phyloP scores from a whole-genome alignment of 2,329 filamentous ascomycete genomes.

The Conoideocrella luteorostrata region DNA sequence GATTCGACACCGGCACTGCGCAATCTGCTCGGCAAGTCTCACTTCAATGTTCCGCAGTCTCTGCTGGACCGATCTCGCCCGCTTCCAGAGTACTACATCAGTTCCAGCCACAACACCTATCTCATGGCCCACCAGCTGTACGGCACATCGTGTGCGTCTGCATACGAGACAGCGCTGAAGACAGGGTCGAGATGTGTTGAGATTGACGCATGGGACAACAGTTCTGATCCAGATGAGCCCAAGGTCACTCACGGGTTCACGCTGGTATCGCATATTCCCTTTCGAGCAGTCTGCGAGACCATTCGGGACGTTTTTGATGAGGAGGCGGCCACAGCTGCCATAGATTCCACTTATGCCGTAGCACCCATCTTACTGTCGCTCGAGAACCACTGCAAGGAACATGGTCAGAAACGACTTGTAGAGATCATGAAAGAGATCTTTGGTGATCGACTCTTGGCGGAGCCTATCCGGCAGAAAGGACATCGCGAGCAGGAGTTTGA shows the following conservation, averaged over 20 bases:
- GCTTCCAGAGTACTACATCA: conserved; percentile 65
- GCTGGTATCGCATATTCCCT: conserved; percentile 58
- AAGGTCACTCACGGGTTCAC: conserved; percentile 68
- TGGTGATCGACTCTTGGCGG: conserved; percentile 52
- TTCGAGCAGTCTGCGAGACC: conserved; percentile 58
- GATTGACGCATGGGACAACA: conserved; percentile 66
- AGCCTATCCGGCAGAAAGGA: conserved; percentile 49
- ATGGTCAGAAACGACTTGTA: conserved; percentile 55
- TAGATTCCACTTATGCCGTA: conserved; percentile 30
- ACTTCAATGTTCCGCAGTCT: conserved; percentile 49
- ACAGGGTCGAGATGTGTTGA: conserved; percentile 65
- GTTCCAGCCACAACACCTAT: conserved; percentile 69
- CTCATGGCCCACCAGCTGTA: conserved; percentile 63
- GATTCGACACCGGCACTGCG: conserved; percentile 39
- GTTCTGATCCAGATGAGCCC: conserved; percentile 53
- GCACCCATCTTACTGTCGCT: conserved; percentile 59
- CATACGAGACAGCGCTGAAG: conserved; percentile 56
- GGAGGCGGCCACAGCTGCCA: conserved; percentile 39
- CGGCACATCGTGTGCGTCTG: conserved; percentile 54
- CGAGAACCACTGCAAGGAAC: conserved; percentile 58
- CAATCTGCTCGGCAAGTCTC: conserved; percentile 47
- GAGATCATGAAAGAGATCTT: conserved; percentile 61
- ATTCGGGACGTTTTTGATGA: conserved; percentile 56
- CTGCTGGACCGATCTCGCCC: conserved; percentile 53
- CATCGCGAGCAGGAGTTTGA: conserved; percentile 45